Evolutionary conservation across 2,329 filamentous ascomycete genomes (phyloP), one percentile per base, ranked within the genome.

Genomic region (Pleoardoris graminearum): DNA sequence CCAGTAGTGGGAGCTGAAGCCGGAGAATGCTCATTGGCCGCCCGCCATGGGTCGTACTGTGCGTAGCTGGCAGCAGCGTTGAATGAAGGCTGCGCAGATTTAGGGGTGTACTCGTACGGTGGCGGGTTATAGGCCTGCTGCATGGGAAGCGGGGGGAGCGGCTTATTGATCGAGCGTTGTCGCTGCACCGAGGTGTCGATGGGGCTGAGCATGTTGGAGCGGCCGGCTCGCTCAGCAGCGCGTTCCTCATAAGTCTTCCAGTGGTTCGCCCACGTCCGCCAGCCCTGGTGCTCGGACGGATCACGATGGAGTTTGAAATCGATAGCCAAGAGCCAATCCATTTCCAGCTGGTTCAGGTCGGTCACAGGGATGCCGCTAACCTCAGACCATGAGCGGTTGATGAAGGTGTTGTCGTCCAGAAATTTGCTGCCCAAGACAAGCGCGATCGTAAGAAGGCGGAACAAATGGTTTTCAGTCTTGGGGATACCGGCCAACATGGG

Each of bases 361-460:
- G 82, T 76, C 17, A 96, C 91, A 27, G 87, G 81, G 61, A 97
- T 96, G 56, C 90, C 90, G 75, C 91, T 96, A 47, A 97, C 92
- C 70, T 97, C 92, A 4, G 92, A 90, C 92, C 92, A 97, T 1
- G 92, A 96, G 50, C 90, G 88, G 77, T 96, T 97, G 80, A 96
- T 92, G 76, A 97, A 97, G 5, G 92, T 97, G 76, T 96, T 96
- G 80, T 96, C 92, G 68, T 97, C 92, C 61, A 96, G 80, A 68
- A 96, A 97, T 78, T 97, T 97, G 84, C 91, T 96, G 54, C 91
- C 92, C 48, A 97, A 81, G 46, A 97, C 82, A 51, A 97, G 79
- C 7, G 89, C 85, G 32, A 93, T 88, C 6, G 91, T 96, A 59
- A 96, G 82, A 78, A 95, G 87, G 55, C 91, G 88, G 81, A 93